Percentiles rank a stretch among this genome's conserved stretches.
phyloP scores from a whole-genome alignment of 306 rosid genomes.

The Trifolium pratense region DNA sequence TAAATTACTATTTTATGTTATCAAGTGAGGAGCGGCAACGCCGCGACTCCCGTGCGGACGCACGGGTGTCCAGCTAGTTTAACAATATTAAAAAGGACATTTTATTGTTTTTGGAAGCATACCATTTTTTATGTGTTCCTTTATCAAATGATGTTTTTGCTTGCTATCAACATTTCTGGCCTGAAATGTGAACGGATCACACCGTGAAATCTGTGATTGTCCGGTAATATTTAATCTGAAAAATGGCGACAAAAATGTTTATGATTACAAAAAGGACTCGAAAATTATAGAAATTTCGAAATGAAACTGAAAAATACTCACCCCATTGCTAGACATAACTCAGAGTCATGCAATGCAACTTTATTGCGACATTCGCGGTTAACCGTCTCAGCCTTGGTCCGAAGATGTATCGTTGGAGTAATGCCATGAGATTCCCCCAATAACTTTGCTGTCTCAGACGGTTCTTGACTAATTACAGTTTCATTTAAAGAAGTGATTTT shows the following conservation, averaged over 20 bases:
- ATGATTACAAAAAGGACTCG: slow-evolving; percentile 10
- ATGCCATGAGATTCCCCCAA: slow-evolving; percentile 34
- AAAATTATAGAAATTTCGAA: slow-evolving; percentile 10
- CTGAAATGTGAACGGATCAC: slow-evolving; percentile 45
- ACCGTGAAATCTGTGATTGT: slow-evolving; percentile 42
- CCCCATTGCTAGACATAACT: slow-evolving; percentile 56
- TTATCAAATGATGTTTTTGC: slow-evolving; percentile 43
- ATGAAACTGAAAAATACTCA: slow-evolving; percentile 45
- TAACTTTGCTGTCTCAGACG: slow-evolving; percentile 25
- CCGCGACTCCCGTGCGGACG: no score
- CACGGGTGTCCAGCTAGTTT: no score
- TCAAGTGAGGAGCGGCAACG: no score
- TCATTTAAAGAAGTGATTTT: slow-evolving; percentile 42
- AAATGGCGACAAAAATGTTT: slow-evolving; percentile 22
- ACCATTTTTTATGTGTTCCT: slow-evolving; percentile 55
- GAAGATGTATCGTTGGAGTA: slow-evolving; percentile 30
- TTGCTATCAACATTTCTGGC: slow-evolving; percentile 34
- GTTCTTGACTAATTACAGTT: slow-evolving; percentile 38
- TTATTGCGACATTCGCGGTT: slow-evolving; percentile 43
- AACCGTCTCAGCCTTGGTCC: slow-evolving; percentile 28
- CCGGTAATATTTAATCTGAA: slow-evolving; percentile 47
- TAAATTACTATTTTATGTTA: no score
- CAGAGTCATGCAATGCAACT: slow-evolving; percentile 41
- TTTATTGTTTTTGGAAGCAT: slow-evolving; percentile 34
- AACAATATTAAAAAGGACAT: slow-evolving; percentile 27